phyloP scores from a whole-genome alignment of 2,329 filamentous ascomycete genomes.

The Penicillium paneum region DNA sequence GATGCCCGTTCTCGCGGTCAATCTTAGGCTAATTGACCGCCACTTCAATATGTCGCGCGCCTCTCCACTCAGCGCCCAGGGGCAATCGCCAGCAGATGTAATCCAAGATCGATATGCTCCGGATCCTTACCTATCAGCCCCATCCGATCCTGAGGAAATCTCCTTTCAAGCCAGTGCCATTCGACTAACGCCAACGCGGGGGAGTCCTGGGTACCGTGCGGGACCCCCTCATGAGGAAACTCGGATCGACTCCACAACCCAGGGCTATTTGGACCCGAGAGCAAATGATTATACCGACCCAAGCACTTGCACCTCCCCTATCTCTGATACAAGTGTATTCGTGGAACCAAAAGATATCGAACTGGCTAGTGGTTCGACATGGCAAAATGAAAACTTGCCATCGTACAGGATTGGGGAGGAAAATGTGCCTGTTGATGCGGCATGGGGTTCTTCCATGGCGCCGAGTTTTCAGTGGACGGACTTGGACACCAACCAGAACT shows the following conservation, averaged over 20 bases:
- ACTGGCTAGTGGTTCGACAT: constrained; percentile 8
- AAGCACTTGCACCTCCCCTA: constrained; percentile 10
- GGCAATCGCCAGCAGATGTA: constrained; percentile 23
- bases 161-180: constrained; percentile 35
- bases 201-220: constrained; percentile 16
- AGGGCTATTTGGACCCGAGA: constrained; percentile 9
- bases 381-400: constrained; percentile 12
- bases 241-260: constrained; percentile 15
- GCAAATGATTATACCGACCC: constrained; percentile 10
- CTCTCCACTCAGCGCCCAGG: constrained; percentile 18
- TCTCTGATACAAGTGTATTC: constrained; percentile 8
- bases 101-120: constrained; percentile 34
- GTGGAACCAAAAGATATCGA: constrained; percentile 20
- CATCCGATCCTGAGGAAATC: constrained; percentile 39
- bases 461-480: constrained; percentile 33
- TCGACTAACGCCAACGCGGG: constrained; percentile 31
- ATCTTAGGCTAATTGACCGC: neutral
- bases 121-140: constrained; percentile 41
- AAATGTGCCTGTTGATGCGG: constrained; percentile 5
- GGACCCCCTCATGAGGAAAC: constrained; percentile 16
- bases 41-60: constrained; percentile 23
- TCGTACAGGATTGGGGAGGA: constrained; percentile 10
- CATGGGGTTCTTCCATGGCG: constrained; percentile 19
- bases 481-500: constrained; percentile 31
- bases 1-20: neutral